Percentiles rank a stretch among this genome's conserved stretches.
Evolutionary conservation across 768 basidiomycete species (phyloP).

Genomic region (Hericium rajendrae): DNA sequence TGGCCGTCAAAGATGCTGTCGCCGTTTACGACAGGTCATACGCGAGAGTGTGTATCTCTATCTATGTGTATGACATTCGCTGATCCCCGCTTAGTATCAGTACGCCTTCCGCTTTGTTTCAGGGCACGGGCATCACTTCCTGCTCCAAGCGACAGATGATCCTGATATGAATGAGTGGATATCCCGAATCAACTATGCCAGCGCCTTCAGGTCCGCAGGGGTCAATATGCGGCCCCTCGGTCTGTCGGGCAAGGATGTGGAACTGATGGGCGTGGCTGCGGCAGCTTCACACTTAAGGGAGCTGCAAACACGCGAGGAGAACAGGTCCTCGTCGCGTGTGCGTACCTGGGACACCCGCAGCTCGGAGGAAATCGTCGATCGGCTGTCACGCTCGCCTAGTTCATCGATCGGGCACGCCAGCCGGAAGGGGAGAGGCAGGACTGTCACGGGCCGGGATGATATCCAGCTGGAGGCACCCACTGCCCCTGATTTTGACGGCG

Average conservation of each 20-base stretch:
- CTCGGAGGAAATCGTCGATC: conserved; percentile 8
- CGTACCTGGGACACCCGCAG: conserved; percentile 29
- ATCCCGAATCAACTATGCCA: conserved; percentile 85
- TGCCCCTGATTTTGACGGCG: conserved; percentile 48
- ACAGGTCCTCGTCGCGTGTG: conserved; percentile 15
- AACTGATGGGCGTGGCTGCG: conserved; percentile 77
- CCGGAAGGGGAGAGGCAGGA: not conserved
- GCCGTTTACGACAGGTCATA: conserved; percentile 77
- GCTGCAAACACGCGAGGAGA: conserved; percentile 31
- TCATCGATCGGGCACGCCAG: conserved; percentile 1
- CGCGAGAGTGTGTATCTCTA: conserved; percentile 46
- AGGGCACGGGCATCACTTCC: conserved; percentile 68
- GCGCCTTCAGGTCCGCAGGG: conserved; percentile 79
- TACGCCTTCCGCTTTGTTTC: conserved; percentile 73
- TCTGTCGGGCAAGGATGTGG: conserved; percentile 60
- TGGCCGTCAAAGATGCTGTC: conserved; percentile 67
- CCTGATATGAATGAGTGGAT: conserved; percentile 86
- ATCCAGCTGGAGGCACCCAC: conserved; percentile 36
- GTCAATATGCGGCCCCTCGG: conserved; percentile 70
- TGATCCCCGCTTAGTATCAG: conserved; percentile 7
- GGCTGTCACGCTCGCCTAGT: conserved; percentile 2
- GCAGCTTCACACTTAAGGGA: conserved; percentile 78
- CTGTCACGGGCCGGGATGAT: conserved; percentile 6
- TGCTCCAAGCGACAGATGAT: conserved; percentile 65
- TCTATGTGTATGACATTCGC: not conserved